Conservation (phyloP, 306 rosid genomes). For the Corylus avellana region DNA sequence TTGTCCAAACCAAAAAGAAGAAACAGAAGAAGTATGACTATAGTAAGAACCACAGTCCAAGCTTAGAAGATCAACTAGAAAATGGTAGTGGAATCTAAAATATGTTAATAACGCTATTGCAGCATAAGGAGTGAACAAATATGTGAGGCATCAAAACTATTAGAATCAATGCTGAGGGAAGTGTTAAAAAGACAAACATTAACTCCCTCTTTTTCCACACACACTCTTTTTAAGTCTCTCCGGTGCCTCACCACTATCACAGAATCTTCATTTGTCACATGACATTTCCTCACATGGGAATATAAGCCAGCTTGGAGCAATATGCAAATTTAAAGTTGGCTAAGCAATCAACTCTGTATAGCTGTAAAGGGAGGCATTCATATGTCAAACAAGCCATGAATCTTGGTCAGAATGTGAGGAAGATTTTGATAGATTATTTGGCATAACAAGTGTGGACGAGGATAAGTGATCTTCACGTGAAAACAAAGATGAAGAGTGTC, state of each 20-base stretch:
- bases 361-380: background rate
- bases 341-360: background rate
- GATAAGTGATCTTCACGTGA: background rate
- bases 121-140: no score
- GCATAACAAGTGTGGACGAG: background rate
- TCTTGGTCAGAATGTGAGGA: background rate
- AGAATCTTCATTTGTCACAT: background rate
- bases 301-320: background rate
- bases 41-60: no score
- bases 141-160: no score
- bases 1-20: no score
- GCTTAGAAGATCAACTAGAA: no score
- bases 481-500: background rate
- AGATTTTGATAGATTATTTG: background rate
- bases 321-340: background rate
- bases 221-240: background rate
- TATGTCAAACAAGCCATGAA: background rate
- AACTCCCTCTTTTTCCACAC: background rate
- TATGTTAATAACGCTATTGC: no score
- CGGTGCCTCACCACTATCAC: no score
- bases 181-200: background rate
- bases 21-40: no score
- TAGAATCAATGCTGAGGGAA: no score
- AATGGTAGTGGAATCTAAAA: no score
- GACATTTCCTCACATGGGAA: background rate